Conservation (phyloP, 192 early-diverging fungal genomes). For the Phlyctochytrium bullatum region DNA sequence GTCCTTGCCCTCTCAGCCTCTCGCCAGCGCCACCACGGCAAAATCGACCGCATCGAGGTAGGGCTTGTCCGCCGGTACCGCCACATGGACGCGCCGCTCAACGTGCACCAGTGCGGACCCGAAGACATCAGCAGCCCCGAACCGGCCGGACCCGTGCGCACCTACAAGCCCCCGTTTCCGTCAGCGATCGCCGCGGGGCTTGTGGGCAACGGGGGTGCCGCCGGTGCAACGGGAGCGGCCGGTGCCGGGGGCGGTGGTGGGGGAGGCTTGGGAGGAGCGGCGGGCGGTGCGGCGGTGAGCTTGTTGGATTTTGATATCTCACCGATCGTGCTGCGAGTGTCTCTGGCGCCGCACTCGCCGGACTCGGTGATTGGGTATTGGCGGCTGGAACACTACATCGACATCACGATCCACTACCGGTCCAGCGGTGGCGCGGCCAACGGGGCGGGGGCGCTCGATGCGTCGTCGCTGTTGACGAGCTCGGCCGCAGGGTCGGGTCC, state of each 20-base stretch:
- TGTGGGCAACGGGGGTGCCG: background rate
- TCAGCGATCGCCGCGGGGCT: background rate
- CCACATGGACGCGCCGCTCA: background rate
- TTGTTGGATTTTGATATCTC: background rate
- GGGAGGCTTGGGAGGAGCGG: background rate
- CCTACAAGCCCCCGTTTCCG: conserved; percentile 2
- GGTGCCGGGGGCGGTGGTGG: background rate
- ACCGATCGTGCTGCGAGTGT: background rate
- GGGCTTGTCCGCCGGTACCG: background rate
- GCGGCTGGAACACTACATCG: conserved; percentile 2
- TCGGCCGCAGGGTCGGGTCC: background rate
- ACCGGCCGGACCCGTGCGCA: background rate
- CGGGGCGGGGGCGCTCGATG: background rate
- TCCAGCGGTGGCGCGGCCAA: background rate
- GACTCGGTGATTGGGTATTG: conserved; percentile 2
- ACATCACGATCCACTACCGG: conserved; percentile 3
- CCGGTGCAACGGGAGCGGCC: too few relatives aligned
- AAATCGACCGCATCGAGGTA: background rate
- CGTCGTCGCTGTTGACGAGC: background rate
- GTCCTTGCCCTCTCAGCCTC: background rate
- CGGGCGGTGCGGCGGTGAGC: background rate
- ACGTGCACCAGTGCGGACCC: background rate
- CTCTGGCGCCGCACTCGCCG: background rate
- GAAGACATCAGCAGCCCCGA: background rate
- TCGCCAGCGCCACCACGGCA: background rate